A percentile compares a stretch with the other conserved stretches of the same genome.
These are phyloP conservation scores for Xylariaceae sp. DNA, from an alignment of 2,329 filamentous ascomycete genomes.

Conservation along the genomic window DNA sequence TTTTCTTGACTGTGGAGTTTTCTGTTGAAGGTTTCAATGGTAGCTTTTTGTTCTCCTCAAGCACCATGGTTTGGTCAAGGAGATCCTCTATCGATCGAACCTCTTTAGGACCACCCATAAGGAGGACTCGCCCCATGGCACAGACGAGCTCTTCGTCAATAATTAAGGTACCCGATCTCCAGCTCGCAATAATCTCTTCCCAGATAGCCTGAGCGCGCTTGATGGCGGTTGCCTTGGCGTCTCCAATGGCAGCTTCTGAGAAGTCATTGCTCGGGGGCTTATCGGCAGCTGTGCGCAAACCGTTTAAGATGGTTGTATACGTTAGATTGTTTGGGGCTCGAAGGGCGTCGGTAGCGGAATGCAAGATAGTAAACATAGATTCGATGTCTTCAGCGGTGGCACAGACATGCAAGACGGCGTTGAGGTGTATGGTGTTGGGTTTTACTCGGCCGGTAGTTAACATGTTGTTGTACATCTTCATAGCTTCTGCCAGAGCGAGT, in stretches of 20 bases:
- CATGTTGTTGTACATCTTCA: constrained; percentile 76
- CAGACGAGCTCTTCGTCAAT: constrained; percentile 78
- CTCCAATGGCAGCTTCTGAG: constrained; percentile 29
- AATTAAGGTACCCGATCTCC: constrained; percentile 64
- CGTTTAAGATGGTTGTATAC: constrained; percentile 79
- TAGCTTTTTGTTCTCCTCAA: too few relatives aligned
- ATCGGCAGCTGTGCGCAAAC: constrained; percentile 53
- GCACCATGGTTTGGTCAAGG: constrained; percentile 76
- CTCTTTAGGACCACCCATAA: constrained; percentile 60
- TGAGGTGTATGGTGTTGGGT: constrained; percentile 78
- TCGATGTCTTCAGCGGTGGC: constrained; percentile 71
- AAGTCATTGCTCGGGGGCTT: constrained; percentile 27
- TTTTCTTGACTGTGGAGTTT: constrained; percentile 47
- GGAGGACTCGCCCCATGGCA: constrained; percentile 75
- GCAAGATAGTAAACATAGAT: constrained; percentile 70
- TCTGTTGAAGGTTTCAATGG: too few relatives aligned
- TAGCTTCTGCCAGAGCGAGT: constrained; percentile 62
- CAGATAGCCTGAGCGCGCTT: constrained; percentile 71
- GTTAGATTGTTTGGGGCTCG: constrained; percentile 67
- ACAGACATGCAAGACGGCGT: constrained; percentile 83
- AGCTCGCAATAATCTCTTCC: constrained; percentile 73
- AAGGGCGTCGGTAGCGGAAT: constrained; percentile 62
- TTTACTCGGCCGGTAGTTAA: constrained; percentile 58
- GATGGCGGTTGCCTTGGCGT: constrained; percentile 46
- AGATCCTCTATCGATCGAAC: constrained; percentile 70